phyloP scores from a whole-genome alignment of 2,329 filamentous ascomycete genomes.

The Capronia epimyces region DNA sequence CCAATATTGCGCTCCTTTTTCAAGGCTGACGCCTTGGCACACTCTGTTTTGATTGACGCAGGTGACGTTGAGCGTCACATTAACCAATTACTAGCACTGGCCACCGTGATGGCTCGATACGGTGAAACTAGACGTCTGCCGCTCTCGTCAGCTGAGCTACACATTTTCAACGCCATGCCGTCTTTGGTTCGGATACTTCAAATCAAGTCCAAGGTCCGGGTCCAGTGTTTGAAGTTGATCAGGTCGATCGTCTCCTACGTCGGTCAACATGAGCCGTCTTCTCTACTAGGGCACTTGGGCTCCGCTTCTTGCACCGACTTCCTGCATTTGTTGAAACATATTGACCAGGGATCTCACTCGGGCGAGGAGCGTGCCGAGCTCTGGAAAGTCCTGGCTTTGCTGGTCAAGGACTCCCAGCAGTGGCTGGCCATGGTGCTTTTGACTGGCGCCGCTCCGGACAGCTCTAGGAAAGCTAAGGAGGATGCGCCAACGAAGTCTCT shows the following conservation, averaged over 20 bases:
- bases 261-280: conserved; percentile 17
- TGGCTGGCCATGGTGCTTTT: conserved; percentile 94
- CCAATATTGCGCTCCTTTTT: conserved; percentile 68
- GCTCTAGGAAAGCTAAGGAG: conserved; percentile 54
- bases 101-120: conserved; percentile 64
- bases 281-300: conserved; percentile 77
- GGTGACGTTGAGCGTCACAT: conserved; percentile 59
- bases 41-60: conserved; percentile 25
- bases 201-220: not conserved
- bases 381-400: conserved; percentile 80
- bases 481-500: conserved; percentile 36
- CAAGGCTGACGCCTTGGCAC: conserved; percentile 46
- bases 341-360: conserved; percentile 55
- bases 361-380: conserved; percentile 48
- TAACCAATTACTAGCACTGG: conserved; percentile 58
- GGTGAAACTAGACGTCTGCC: conserved; percentile 59
- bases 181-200: conserved; percentile 17
- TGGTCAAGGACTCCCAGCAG: conserved; percentile 84
- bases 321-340: conserved; percentile 66
- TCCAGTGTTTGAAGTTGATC: conserved; percentile 11
- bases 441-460: conserved; percentile 77
- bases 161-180: conserved; percentile 69
- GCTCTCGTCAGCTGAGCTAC: conserved; percentile 63
- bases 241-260: conserved; percentile 10
- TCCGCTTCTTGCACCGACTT: conserved; percentile 78